Percentiles rank a stretch among this genome's conserved stretches.
phyloP scores from a whole-genome alignment of 2,329 filamentous ascomycete genomes.

The Hypoxylon sp. region DNA sequence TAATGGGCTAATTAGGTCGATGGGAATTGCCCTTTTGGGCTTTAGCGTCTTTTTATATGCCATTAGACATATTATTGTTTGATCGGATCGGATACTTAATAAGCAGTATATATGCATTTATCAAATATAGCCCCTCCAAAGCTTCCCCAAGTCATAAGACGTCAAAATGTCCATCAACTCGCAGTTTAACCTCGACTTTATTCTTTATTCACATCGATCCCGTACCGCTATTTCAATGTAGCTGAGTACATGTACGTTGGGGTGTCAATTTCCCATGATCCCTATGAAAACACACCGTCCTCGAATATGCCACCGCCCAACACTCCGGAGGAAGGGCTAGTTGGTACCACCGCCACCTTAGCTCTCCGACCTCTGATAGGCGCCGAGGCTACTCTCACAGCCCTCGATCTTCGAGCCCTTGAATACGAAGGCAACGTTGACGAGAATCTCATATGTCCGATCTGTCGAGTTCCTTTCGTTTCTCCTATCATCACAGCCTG shows the following conservation, averaged over 20 bases:
- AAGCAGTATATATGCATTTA: conserved; percentile 17
- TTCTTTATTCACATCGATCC: conserved; percentile 4
- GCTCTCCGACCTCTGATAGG: conserved; percentile 48
- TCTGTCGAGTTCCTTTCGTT: conserved; percentile 73
- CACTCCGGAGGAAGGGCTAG: conserved; percentile 55
- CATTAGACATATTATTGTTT: background rate
- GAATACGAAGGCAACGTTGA: conserved; percentile 62
- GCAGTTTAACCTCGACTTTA: background rate
- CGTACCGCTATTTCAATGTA: conserved; percentile 20
- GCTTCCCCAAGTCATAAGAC: conserved; percentile 1
- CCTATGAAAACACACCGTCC: conserved; percentile 23
- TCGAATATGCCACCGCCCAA: conserved; percentile 56
- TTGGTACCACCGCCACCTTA: conserved; percentile 46
- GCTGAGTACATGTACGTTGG: conserved; percentile 30
- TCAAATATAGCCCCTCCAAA: conserved; percentile 24
- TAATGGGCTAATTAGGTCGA: too few relatives aligned
- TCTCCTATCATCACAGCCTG: conserved; percentile 73
- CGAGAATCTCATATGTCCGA: conserved; percentile 66
- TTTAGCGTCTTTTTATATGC: background rate
- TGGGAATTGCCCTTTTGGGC: conserved; percentile 21
- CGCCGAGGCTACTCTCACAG: conserved; percentile 35
- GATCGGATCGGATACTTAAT: background rate
- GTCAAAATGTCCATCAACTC: conserved; percentile 5
- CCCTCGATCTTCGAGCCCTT: conserved; percentile 63
- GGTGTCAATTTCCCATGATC: conserved; percentile 22